Evolutionary conservation across 2,329 filamentous ascomycete species (phyloP).

Genomic region (Pseudocercospora eumusae): DNA sequence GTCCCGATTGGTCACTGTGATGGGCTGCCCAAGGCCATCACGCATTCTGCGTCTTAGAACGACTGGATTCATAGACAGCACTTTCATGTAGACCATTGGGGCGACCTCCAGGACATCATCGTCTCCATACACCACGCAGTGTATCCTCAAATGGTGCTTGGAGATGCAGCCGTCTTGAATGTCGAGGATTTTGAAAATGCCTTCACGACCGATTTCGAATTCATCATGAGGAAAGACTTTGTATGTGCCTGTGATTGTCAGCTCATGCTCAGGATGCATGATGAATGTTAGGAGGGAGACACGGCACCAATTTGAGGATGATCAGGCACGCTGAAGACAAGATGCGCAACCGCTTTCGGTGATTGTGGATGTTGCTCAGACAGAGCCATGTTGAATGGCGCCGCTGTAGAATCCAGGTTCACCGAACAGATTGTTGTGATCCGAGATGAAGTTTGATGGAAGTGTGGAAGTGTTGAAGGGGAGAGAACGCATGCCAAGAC

Average conservation of each 20-base stretch:
- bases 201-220: constrained; percentile 37
- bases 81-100: constrained; percentile 52
- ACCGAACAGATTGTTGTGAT: neutral
- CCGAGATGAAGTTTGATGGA: constrained; percentile 6
- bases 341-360: constrained; percentile 10
- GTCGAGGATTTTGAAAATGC: constrained; percentile 30
- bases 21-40: constrained; percentile 31
- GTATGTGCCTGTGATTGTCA: neutral
- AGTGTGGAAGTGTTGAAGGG: neutral
- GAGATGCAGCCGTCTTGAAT: constrained; percentile 45
- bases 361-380: neutral
- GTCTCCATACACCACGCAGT: constrained; percentile 51
- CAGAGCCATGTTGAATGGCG: constrained; percentile 29
- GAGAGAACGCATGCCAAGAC: neutral
- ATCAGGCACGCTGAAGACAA: constrained; percentile 15
- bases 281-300: neutral
- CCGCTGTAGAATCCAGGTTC: neutral
- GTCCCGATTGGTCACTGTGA: constrained; percentile 33
- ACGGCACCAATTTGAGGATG: neutral
- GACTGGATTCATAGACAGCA: constrained; percentile 50
- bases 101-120: constrained; percentile 38
- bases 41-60: constrained; percentile 38
- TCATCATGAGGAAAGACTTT: constrained; percentile 25
- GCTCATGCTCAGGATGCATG: neutral
- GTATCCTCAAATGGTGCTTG: constrained; percentile 49